phyloP scores from a whole-genome alignment of 176 grass and related monocot species.

The Puya raimondii region DNA sequence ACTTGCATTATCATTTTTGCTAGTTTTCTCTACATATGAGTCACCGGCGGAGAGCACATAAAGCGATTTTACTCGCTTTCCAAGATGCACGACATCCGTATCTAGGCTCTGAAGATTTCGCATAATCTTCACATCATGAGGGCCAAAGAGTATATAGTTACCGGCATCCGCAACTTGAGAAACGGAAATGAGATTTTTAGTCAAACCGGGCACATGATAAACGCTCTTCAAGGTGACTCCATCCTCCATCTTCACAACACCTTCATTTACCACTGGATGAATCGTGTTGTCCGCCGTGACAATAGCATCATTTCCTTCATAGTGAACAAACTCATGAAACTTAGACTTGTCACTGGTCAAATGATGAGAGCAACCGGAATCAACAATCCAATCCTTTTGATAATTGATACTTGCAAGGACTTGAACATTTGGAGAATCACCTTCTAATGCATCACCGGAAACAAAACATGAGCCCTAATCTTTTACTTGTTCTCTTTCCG shows the following conservation, averaged over 20 bases:
- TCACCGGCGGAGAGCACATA: too few relatives aligned
- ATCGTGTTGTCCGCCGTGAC: background rate
- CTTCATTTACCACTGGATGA: background rate
- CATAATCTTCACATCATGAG: background rate
- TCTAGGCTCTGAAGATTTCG: background rate
- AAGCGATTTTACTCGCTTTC: too few relatives aligned
- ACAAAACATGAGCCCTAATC: background rate
- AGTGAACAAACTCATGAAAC: background rate
- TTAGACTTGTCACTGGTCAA: background rate
- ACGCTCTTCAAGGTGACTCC: background rate
- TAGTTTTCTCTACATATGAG: too few relatives aligned
- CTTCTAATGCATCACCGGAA: background rate
- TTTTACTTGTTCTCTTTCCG: background rate
- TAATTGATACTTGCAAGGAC: background rate
- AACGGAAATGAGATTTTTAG: background rate
- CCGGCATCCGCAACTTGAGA: background rate
- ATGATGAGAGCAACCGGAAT: background rate
- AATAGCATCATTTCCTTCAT: background rate
- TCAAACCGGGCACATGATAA: too few relatives aligned
- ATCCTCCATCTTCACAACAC: background rate
- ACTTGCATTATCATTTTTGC: background rate
- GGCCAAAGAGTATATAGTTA: background rate
- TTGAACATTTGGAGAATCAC: background rate
- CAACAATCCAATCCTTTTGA: background rate
- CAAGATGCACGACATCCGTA: too few relatives aligned